Base-by-base conservation (phyloP, 108 stramenopile genomes). In the Schizochytrium sp. region DNA sequence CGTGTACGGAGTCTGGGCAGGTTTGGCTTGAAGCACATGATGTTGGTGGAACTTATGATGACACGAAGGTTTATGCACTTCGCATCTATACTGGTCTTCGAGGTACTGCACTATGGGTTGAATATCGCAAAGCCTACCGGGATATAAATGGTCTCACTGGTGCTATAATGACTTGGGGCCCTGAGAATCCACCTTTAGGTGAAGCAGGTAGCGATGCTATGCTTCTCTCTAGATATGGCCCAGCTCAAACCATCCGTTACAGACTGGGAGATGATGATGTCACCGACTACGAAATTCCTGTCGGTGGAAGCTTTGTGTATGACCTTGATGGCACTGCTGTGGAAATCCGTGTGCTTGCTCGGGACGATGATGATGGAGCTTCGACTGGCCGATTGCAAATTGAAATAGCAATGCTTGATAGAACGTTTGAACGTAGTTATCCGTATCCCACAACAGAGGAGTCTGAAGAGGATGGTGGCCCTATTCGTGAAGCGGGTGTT, bases 271-370 rank as follows among this genome's bases (percentile, higher is more conserved):
- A 12, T 8, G 64, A 7, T 8, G 64, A 69, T 8, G 42, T 12
- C 64, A 2, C 64, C 12, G 64, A 69, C 64, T 69, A 69, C 64
- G 40, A 44, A 44, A 44, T 69, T 38, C 64, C 64, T 7, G 19
- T 69, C 12, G 64, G 64, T 7, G 15, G 64, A 7, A 69, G 64
- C 64, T 69, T 69, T 38, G 64, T 69, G 42, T 69, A 69, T 44
- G 64, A 69, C 44, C 64, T 69, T 44, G 64, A 69, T 44, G 64
- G 42, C 64, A 69, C 64, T 7, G 64, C 64, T 7, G 64, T 69
- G 42, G 64, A 69, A 44, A 44, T 69, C 64, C 64, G 64, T 15
- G 64, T 69, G 40, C 28, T 38, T 44, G 64, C 40, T 38, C 64
- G 44, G 64, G 64, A 69, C 10, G 64, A 69, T 15, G 64, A 69